Base-by-base conservation (phyloP, 257 asterid species). In the Paraleonurus japonicus region DNA sequence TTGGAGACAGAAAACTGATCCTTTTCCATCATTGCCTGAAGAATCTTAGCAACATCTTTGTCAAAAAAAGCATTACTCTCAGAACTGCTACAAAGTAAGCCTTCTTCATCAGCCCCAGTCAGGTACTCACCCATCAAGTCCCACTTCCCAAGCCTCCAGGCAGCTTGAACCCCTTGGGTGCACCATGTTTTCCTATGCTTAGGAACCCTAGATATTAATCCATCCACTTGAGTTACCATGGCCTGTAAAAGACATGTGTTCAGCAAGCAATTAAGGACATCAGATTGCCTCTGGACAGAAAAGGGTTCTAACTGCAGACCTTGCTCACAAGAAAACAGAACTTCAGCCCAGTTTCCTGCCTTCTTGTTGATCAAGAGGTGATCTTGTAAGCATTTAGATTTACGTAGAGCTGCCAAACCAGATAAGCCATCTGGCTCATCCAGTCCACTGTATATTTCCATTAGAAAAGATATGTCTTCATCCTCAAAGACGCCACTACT, bases 81-180 rank as follows among this genome's bases (percentile, higher is more conserved):
- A 59, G 96, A 86, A 80, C 95, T 94, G 87, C 95, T 94, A 83
- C 85, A 87, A 45, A 88, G 84, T 79, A 86, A 64, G 66, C 96
- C 99, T 72, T 89, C 96, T 79, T 85, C 95, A 76, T 89, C 90
- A 81, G 96, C 94, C 69, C 96, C 92, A 51, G 59, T 75, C 65
- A 94, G 84, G 75, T 94, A 94, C 79, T 94, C 99, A 75, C 81
- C 89, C 99, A 91, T 91, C 92, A 94, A 81, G 75, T 94, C 99
- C 99, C 99, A 94, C 84, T 89, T 89, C 24, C 99, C 96, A 72
- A 94, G 99, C 85, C 99, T 91, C 99, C 99, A 94, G 63, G 99
- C 99, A 79, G 99, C 99, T 83, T 94, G 99, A 85, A 91, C 92
- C 75, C 99, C 99, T 78, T 91, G 99, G 76, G 88, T 94, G 78